A percentile compares a stretch with the other conserved stretches of the same genome.
phyloP scores from a whole-genome alignment of 2,329 filamentous ascomycete species.

The Orbilia quercus region DNA sequence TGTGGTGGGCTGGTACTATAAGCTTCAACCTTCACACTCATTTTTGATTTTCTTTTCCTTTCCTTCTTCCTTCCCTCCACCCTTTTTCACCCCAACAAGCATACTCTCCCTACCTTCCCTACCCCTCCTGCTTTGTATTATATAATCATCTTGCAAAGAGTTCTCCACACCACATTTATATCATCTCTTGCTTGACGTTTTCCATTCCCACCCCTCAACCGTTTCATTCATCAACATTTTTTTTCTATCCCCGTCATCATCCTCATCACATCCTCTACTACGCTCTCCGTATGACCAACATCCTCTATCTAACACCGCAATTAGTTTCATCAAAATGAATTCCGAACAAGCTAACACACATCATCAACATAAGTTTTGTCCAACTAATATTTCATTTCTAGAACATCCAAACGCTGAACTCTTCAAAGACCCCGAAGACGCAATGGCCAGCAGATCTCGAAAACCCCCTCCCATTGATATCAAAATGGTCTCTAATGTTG shows the following conservation, averaged over 20 bases:
- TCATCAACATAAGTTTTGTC: constrained; percentile 17
- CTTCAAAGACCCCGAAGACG: constrained; percentile 25
- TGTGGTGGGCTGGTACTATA: too few relatives aligned
- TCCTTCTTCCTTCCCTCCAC: too few relatives aligned
- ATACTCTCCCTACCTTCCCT: too few relatives aligned
- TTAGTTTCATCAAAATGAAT: not conserved
- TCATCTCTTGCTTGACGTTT: too few relatives aligned
- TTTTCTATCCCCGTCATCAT: not conserved
- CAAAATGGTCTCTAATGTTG: constrained; percentile 3
- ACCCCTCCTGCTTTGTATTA: too few relatives aligned
- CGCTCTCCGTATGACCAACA: not conserved
- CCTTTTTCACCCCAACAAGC: too few relatives aligned
- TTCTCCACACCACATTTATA: too few relatives aligned
- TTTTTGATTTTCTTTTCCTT: too few relatives aligned
- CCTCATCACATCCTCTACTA: not conserved
- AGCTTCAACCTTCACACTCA: too few relatives aligned
- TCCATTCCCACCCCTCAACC: not conserved
- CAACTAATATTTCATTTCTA: not conserved
- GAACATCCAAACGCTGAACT: not conserved
- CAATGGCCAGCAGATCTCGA: constrained; percentile 14
- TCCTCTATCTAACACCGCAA: not conserved
- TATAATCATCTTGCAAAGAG: too few relatives aligned
- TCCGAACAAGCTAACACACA: constrained; percentile 14
- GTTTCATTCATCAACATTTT: not conserved
- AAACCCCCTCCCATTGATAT: constrained; percentile 20